These are phyloP conservation scores for Lachancea sp. DNA, from an alignment of 805 yeast species.

Conservation along the genomic window DNA sequence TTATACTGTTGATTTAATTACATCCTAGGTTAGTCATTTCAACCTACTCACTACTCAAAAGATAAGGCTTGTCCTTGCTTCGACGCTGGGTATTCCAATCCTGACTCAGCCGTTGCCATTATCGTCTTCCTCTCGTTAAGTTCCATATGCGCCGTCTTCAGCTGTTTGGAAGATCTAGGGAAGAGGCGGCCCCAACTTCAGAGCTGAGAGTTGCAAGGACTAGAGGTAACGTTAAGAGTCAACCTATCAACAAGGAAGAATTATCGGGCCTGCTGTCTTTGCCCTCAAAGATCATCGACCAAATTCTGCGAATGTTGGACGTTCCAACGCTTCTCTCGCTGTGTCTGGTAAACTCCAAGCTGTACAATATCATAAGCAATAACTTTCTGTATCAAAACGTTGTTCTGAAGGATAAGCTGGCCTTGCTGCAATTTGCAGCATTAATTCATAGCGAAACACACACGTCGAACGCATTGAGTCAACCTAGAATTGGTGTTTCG, in stretches of 20 bases:
- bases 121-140: neutral
- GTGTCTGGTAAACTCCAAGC: constrained; percentile 21
- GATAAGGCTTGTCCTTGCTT: no score
- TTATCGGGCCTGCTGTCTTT: constrained; percentile 17
- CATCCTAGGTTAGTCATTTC: no score
- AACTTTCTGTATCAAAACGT: constrained; percentile 26
- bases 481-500: constrained; percentile 1
- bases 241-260: neutral
- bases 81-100: no score
- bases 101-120: neutral
- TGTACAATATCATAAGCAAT: constrained; percentile 23
- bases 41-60: no score
- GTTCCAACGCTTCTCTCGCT: constrained; percentile 16
- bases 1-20: no score
- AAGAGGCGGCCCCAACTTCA: constrained; percentile 6
- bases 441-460: constrained; percentile 28
- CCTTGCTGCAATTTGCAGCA: constrained; percentile 27
- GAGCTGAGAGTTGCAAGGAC: neutral
- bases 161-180: constrained; percentile 36
- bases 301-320: constrained; percentile 24
- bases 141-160: constrained; percentile 36
- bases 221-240: neutral
- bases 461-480: constrained; percentile 14
- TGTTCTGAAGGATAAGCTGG: constrained; percentile 18
- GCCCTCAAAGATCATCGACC: constrained; percentile 20